Percentiles rank a stretch among this genome's conserved stretches.
These are phyloP conservation scores for Mycena kentingensis DNA, from an alignment of 768 basidiomycete genomes.

Conservation along the genomic window DNA sequence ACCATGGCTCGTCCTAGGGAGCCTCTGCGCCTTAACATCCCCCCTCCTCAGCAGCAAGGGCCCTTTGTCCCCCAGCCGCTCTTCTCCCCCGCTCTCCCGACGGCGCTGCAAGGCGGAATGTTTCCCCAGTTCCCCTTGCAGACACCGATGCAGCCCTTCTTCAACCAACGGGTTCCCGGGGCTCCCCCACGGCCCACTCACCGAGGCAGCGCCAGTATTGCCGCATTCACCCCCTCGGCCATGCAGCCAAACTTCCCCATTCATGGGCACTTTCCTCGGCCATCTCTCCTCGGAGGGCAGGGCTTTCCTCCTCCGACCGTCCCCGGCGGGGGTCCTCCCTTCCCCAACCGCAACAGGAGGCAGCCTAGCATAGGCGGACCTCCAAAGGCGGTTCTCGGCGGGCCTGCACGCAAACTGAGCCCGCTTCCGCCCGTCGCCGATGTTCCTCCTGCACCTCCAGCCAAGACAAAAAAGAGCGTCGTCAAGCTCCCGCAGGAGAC, in stretches of 20 bases:
- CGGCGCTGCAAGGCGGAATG: constrained; percentile 57
- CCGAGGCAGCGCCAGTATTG: constrained; percentile 58
- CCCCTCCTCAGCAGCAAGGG: constrained; percentile 58
- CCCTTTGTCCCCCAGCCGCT: constrained; percentile 49
- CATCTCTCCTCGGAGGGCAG: constrained; percentile 48
- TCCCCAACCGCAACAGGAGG: constrained; percentile 63
- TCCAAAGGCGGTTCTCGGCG: constrained; percentile 84
- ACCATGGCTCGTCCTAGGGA: constrained; percentile 49
- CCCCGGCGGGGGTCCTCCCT: constrained; percentile 45
- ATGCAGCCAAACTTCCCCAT: constrained; percentile 61
- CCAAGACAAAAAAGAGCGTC: constrained; percentile 64
- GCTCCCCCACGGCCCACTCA: constrained; percentile 58
- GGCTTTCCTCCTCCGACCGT: constrained; percentile 35
- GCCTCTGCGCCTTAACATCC: constrained; percentile 60
- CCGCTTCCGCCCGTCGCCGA: constrained; percentile 50
- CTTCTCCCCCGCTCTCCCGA: constrained; percentile 68
- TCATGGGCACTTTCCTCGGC: constrained; percentile 55
- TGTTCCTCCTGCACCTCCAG: constrained; percentile 30
- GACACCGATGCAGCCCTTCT: constrained; percentile 69
- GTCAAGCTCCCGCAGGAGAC: constrained; percentile 80
- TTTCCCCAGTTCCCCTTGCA: constrained; percentile 63
- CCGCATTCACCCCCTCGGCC: constrained; percentile 61
- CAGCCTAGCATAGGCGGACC: constrained; percentile 82
- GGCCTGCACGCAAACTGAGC: constrained; percentile 75
- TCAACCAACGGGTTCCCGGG: constrained; percentile 55